Evolutionary conservation across 805 yeast genomes (phyloP).

Genomic region (Sugiyamaella qingdaonensis): DNA sequence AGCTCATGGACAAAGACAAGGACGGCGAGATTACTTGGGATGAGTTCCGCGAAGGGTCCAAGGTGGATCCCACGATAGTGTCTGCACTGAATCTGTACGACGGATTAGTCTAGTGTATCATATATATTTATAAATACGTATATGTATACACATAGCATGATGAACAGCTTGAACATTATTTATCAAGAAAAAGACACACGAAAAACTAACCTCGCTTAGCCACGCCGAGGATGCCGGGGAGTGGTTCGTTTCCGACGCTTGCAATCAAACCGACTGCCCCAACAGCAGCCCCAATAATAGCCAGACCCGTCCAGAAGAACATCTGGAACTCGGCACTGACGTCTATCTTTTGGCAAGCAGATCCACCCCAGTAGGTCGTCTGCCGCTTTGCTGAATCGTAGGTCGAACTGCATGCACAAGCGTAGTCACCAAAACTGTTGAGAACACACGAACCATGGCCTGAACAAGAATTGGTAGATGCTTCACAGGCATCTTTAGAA

Average conservation of each 20-base stretch:
- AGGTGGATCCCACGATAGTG: conserved; percentile 70
- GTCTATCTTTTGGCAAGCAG: conserved; percentile 63
- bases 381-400: conserved; percentile 28
- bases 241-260: conserved; percentile 53
- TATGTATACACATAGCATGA: not conserved
- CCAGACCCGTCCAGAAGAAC: conserved; percentile 61
- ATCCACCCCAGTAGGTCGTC: conserved; percentile 38
- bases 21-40: conserved; percentile 70
- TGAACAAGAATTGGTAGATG: conserved; percentile 33
- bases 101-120: conserved; percentile 54
- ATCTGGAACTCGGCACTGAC: conserved; percentile 62
- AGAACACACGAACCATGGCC: conserved; percentile 37
- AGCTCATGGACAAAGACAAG: conserved; percentile 62
- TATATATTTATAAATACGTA: not conserved
- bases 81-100: conserved; percentile 76
- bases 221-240: conserved; percentile 66
- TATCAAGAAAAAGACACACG: not conserved
- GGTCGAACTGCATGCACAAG: conserved; percentile 34
- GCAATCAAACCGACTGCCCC: conserved; percentile 51
- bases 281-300: conserved; percentile 42
- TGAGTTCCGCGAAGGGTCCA: conserved; percentile 79
- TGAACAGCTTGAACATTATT: not conserved
- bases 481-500: conserved; percentile 31
- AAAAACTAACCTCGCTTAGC: conserved; percentile 32
- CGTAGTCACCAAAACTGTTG: conserved; percentile 27